phyloP scores from a whole-genome alignment of 2,329 filamentous ascomycete genomes.

The Dothistroma septosporum region DNA sequence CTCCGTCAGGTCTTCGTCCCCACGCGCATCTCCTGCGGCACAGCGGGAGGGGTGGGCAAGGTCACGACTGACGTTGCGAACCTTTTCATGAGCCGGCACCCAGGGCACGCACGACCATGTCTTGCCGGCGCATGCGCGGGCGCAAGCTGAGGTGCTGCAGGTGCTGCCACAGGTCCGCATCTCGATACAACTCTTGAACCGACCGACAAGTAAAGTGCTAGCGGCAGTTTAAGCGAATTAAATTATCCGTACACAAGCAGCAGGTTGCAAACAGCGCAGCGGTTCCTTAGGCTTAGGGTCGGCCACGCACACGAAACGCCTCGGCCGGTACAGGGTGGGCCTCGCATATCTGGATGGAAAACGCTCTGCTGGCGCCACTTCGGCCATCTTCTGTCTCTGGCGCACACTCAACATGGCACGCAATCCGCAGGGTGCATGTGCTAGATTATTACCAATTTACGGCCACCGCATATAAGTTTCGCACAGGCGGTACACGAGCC shows the following conservation, averaged over 20 bases:
- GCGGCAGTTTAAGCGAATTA: conserved; percentile 2
- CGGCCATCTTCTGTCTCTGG: neutral
- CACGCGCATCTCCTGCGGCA: neutral
- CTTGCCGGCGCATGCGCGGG: neutral
- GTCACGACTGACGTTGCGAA: neutral
- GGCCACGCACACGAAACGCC: conserved; percentile 2
- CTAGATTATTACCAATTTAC: conserved; percentile 9
- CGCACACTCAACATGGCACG: conserved; percentile 1
- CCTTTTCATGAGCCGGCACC: neutral
- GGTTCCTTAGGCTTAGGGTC: too few species aligned
- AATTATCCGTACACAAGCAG: neutral
- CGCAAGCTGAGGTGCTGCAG: too few species aligned
- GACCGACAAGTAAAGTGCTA: neutral
- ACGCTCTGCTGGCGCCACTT: conserved; percentile 1
- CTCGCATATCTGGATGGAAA: neutral
- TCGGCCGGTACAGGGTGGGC: conserved; percentile 1
- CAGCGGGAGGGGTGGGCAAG: neutral
- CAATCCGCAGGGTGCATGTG: conserved; percentile 3
- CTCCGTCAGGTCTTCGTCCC: neutral
- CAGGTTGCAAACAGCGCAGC: too few species aligned
- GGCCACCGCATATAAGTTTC: conserved; percentile 1
- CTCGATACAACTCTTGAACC: neutral
- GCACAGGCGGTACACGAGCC: conserved; percentile 8
- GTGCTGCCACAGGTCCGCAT: neutral
- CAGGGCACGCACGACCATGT: neutral